Conservation (phyloP, 805 yeast species). For the Hanseniaspora osmophila region DNA sequence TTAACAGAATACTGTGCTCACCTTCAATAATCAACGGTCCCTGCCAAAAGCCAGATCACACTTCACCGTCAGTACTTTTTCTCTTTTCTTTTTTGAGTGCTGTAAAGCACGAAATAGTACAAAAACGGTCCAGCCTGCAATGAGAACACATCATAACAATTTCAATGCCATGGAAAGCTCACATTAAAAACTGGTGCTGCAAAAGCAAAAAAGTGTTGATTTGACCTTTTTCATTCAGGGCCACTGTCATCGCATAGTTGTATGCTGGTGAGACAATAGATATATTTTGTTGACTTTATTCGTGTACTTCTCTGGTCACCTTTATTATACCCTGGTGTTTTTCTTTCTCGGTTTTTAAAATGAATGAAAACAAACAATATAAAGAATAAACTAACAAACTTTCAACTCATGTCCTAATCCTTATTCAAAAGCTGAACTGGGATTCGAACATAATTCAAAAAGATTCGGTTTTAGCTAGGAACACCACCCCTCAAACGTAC, state of each 20-base stretch:
- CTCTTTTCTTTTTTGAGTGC: background rate
- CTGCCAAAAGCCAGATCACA: background rate
- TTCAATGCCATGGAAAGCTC: constrained; percentile 1
- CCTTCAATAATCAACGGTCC: background rate
- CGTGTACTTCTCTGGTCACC: too few species aligned
- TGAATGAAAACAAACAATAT: background rate
- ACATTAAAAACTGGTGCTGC: background rate
- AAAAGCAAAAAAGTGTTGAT: background rate
- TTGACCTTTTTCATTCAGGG: background rate
- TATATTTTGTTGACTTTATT: background rate
- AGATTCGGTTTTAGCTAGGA: constrained; percentile 24
- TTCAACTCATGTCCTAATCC: background rate
- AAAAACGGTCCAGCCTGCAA: background rate
- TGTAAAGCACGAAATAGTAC: background rate
- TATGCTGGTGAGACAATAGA: background rate
- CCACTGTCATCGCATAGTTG: background rate
- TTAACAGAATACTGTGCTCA: background rate
- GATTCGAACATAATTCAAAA: background rate
- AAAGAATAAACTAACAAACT: background rate
- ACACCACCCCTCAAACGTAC: constrained; percentile 26
- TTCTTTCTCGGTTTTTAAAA: background rate
- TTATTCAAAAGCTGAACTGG: background rate
- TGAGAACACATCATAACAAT: background rate
- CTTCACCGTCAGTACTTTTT: background rate
- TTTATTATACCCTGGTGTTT: background rate